Percentiles rank a stretch among this genome's conserved stretches.
These are phyloP conservation scores for Ustilago loliicola DNA, from an alignment of 1,284 basidiomycete species.

Conservation along the genomic window DNA sequence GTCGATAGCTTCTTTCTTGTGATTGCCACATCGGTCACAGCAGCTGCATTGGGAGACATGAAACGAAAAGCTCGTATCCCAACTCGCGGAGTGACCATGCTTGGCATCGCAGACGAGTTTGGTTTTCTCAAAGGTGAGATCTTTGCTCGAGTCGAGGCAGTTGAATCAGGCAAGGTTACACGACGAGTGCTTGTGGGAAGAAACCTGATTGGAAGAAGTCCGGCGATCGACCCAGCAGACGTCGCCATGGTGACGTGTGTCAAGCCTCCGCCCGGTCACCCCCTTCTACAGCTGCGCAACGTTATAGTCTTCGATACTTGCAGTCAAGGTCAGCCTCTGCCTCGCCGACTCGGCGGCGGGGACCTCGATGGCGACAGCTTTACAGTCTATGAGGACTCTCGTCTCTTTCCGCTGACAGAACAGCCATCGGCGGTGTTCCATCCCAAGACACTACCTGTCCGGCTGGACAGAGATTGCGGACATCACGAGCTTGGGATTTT, in stretches of 20 bases:
- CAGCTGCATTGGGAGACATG: slow-evolving; percentile 47
- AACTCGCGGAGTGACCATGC: slow-evolving; percentile 31
- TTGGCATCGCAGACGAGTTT: slow-evolving; percentile 53
- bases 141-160: slow-evolving; percentile 38
- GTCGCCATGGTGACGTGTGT: slow-evolving; percentile 40
- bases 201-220: slow-evolving; percentile 50
- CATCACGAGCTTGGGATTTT: slow-evolving; percentile 80
- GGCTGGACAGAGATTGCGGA: slow-evolving; percentile 74
- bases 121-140: slow-evolving; percentile 41
- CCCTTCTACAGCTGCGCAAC: slow-evolving; percentile 48
- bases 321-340: slow-evolving; percentile 28
- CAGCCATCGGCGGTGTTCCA: slow-evolving; percentile 15
- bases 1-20: slow-evolving; percentile 35
- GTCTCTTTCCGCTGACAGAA: slow-evolving; percentile 74
- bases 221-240: slow-evolving; percentile 51
- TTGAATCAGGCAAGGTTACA: slow-evolving; percentile 14
- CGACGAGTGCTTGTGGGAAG: slow-evolving; percentile 31
- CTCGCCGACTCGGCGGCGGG: slow-evolving; percentile 41
- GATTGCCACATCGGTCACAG: slow-evolving; percentile 23
- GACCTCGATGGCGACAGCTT: slow-evolving; percentile 64
- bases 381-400: slow-evolving; percentile 72
- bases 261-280: slow-evolving; percentile 39
- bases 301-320: slow-evolving; percentile 50
- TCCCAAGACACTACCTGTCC: slow-evolving; percentile 74
- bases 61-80: slow-evolving; percentile 49